Base-by-base conservation (phyloP, 1,284 basidiomycete species). In the Omphalotus olearius region DNA sequence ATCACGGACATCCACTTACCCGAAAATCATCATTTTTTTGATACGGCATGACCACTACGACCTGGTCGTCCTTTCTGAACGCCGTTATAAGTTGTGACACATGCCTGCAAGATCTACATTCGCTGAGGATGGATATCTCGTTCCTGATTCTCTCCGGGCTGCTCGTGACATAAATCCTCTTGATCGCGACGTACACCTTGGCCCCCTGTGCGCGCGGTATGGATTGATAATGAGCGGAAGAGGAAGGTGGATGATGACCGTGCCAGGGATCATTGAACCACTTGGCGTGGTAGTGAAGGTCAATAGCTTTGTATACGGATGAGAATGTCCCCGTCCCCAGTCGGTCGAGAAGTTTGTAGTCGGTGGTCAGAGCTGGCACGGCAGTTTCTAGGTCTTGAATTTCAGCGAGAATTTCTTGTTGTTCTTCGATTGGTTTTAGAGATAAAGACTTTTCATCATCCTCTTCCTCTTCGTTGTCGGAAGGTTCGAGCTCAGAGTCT, bases 241-340 rank as follows among this genome's bases (percentile, higher is more conserved):
- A 84, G 10, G 70, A 64, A 2, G 72, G 69, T n/a, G 74, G 79
- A 59, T 87, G 85, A 41, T 71, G 65, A 2, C 84, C 83, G 38
- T 82, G 78, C 95, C 96, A 98, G 16, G 81, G 75, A 7, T 70
- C 62, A 66, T 98, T 98, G 69, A 93, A 78, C 80, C 87, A 95
- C 53, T 83, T 85, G 39, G 75, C 67, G 61, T 90, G 81, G 64
- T 88, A 83, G 53, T 80, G 72, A 35, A 88, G 64, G 68, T 99
- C 96, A 58, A 95, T 71, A 0, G 95, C 96, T 63, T 99, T 98
- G 78, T 98, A 99, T 9, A 99, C 96, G 7, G 94, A 95, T 0
- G 96, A 98, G 70, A 99, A 99, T 1, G 96, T 99, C 20, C 96
- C 93, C 56, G 96, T 98, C 13, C 96, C 96, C 0, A 99, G 79